Conservation (phyloP, 2,329 filamentous ascomycete genomes). For the Talaromyces atroroseus region DNA sequence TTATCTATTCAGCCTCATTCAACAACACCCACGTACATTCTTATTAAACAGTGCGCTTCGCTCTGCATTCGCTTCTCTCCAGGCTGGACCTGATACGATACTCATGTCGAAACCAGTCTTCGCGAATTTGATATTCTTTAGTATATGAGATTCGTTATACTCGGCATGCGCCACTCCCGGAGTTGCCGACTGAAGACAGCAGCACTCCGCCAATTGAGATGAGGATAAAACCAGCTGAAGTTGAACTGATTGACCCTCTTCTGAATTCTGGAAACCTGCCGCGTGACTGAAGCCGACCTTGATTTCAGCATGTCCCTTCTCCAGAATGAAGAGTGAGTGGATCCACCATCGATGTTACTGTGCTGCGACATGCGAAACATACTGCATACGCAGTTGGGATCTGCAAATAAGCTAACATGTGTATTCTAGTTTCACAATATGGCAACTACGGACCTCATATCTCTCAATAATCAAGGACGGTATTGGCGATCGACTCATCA, state of each 20-base stretch:
- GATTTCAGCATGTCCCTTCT: conserved; percentile 41
- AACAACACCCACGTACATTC: background rate
- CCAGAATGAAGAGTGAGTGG: conserved; percentile 48
- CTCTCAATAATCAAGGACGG: conserved; percentile 60
- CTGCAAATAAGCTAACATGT: background rate
- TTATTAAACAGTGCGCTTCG: background rate
- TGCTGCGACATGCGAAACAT: conserved; percentile 3
- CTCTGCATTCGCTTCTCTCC: conserved; percentile 7
- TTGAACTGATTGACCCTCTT: background rate
- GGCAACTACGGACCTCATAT: conserved; percentile 61
- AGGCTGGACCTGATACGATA: conserved; percentile 31
- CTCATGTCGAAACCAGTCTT: conserved; percentile 11
- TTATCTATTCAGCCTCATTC: background rate
- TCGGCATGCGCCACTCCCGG: conserved; percentile 5
- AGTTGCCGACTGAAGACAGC: background rate
- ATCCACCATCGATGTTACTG: background rate
- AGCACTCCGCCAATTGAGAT: background rate
- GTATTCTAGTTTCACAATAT: conserved; percentile 54
- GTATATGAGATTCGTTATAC: conserved; percentile 9
- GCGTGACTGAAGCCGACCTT: background rate
- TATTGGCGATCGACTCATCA: conserved; percentile 61
- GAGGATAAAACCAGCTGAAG: background rate
- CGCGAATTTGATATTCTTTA: conserved; percentile 6
- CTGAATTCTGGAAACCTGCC: background rate
- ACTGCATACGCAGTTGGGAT: background rate